phyloP scores from a whole-genome alignment of 73 alveolate genomes.

The Diophrys sp. region DNA sequence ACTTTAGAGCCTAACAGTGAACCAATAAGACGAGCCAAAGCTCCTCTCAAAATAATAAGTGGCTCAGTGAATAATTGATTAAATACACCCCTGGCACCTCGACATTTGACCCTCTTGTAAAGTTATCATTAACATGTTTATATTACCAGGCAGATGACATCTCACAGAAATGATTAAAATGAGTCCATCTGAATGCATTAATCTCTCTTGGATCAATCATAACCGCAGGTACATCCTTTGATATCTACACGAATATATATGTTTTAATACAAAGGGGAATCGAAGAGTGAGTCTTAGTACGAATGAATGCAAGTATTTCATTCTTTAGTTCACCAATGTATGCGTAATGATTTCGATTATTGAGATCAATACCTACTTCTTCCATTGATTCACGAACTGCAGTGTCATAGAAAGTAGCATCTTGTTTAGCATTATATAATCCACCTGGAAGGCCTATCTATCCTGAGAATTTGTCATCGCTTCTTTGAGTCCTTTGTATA shows the following conservation, averaged over 20 bases:
- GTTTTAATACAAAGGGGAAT: neutral
- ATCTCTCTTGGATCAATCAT: neutral
- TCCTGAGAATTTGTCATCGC: conserved; percentile 26
- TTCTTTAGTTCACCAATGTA: conserved; percentile 1
- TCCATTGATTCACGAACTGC: conserved; percentile 24
- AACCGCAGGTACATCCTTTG: neutral
- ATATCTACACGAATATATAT: neutral
- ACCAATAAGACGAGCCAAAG: no score
- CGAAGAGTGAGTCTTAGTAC: neutral
- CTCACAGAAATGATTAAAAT: neutral
- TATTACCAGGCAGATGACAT: neutral
- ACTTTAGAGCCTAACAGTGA: no score
- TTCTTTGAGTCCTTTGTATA: conserved; percentile 7
- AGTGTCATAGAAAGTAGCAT: conserved; percentile 6
- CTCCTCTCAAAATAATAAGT: no score
- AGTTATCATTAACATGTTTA: no score
- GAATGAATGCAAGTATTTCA: neutral
- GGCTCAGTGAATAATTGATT: no score
- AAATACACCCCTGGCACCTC: no score
- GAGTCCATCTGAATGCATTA: neutral
- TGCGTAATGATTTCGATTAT: neutral
- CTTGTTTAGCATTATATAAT: neutral
- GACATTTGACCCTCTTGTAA: no score
- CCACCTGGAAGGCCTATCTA: conserved; percentile 34
- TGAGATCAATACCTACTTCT: conserved; percentile 24